Conservation (phyloP, 2,329 filamentous ascomycete species). For the Madurella mycetomatis region DNA sequence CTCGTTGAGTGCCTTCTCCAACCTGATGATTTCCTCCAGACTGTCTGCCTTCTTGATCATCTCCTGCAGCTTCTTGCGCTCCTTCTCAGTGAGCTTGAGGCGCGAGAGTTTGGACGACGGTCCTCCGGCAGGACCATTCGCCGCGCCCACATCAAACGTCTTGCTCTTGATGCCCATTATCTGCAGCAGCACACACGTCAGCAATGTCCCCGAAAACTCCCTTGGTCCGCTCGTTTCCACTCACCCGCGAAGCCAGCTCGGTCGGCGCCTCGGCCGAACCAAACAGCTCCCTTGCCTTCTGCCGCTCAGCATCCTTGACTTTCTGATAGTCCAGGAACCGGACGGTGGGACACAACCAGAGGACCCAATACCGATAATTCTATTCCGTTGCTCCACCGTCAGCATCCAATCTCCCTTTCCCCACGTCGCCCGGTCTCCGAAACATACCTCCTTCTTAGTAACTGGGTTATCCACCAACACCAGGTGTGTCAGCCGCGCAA, state of each 20-base stretch:
- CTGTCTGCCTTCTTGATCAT: conserved; percentile 86
- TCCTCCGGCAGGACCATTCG: conserved; percentile 37
- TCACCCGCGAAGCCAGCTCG: conserved; percentile 68
- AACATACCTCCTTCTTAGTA: conserved; percentile 79
- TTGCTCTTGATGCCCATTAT: conserved; percentile 82
- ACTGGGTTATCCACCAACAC: conserved; percentile 84
- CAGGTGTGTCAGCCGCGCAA: conserved; percentile 71
- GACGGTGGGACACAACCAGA: conserved; percentile 80
- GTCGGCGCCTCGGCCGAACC: conserved; percentile 75
- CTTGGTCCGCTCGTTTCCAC: conserved; percentile 1
- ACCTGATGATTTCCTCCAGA: conserved; percentile 78
- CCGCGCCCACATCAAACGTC: conserved; percentile 56
- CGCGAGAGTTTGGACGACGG: conserved; percentile 62
- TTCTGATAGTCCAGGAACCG: conserved; percentile 91
- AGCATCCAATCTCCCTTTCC: conserved; percentile 3
- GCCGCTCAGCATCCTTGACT: conserved; percentile 80
- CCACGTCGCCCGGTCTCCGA: neutral
- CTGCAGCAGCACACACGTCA: conserved; percentile 33
- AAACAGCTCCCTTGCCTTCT: conserved; percentile 73
- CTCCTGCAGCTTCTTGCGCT: conserved; percentile 79
- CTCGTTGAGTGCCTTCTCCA: conserved; percentile 91
- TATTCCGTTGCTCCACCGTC: conserved; percentile 36
- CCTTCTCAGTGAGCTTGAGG: conserved; percentile 80
- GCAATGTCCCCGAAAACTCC: too few species aligned
- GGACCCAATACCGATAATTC: conserved; percentile 88